Conservation (phyloP, 2,329 filamentous ascomycete genomes). For the Zymoseptoria brevis region DNA sequence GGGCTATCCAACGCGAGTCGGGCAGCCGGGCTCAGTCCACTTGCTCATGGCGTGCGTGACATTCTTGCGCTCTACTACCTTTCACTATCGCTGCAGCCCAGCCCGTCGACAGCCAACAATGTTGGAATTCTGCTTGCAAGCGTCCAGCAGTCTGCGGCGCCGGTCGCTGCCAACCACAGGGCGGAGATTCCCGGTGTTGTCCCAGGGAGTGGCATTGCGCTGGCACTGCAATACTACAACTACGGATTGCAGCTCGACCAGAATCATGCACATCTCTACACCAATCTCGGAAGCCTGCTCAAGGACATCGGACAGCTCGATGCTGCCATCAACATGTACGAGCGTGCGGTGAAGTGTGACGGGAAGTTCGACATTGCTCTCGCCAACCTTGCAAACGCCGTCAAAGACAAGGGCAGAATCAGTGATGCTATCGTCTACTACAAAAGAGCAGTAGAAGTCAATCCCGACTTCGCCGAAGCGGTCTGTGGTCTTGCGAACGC, state of each 20-base stretch:
- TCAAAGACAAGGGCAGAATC: constrained; percentile 91
- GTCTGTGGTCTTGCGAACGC: constrained; percentile 93
- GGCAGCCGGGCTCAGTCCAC: constrained; percentile 16
- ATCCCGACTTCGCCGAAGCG: constrained; percentile 91
- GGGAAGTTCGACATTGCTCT: constrained; percentile 93
- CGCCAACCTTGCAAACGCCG: constrained; percentile 92
- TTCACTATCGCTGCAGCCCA: constrained; percentile 86
- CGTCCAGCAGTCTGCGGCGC: constrained; percentile 61
- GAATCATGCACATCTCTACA: constrained; percentile 91
- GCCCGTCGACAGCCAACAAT: constrained; percentile 95
- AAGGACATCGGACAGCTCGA: constrained; percentile 94
- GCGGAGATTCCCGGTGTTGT: constrained; percentile 64
- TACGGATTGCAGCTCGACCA: constrained; percentile 82
- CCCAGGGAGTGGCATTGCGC: constrained; percentile 76
- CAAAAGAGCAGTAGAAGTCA: constrained; percentile 79
- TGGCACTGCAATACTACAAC: constrained; percentile 90
- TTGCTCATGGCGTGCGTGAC: constrained; percentile 71
- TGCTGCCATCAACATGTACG: constrained; percentile 92
- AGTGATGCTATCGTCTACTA: constrained; percentile 90
- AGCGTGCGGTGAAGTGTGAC: constrained; percentile 85
- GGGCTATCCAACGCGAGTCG: constrained; percentile 69
- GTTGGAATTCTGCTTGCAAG: constrained; percentile 94
- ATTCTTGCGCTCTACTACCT: constrained; percentile 93
- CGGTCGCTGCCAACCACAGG: constrained; percentile 27
- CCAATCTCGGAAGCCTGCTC: constrained; percentile 86